Percentiles rank a stretch among this genome's conserved stretches.
Evolutionary conservation across 768 basidiomycete species (phyloP).

Genomic region (Lactifluus rugatus): DNA sequence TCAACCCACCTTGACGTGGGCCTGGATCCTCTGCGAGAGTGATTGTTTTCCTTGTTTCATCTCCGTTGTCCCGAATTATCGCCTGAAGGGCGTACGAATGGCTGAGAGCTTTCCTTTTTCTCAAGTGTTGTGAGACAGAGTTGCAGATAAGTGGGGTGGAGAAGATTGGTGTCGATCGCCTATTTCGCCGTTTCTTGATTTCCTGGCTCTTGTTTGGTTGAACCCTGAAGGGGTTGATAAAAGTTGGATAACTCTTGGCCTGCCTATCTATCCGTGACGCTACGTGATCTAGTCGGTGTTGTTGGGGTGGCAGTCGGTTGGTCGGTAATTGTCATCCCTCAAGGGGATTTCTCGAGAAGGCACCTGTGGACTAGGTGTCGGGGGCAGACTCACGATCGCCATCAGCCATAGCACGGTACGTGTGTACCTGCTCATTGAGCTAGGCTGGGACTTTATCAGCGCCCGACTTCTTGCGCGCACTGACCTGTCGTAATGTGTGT

Average conservation of each 20-base stretch:
- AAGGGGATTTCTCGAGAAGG: not conserved
- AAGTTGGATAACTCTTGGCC: not conserved
- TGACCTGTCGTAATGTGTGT: not conserved
- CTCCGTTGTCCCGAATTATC: not conserved
- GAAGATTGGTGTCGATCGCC: not conserved
- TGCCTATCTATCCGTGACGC: not conserved
- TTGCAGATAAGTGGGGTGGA: not conserved
- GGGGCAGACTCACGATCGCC: not conserved
- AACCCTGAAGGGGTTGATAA: slow-evolving; percentile 12
- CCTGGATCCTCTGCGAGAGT: not conserved
- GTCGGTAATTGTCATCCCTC: not conserved
- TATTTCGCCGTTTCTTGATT: not conserved
- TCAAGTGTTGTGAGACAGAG: not conserved
- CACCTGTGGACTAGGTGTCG: not conserved
- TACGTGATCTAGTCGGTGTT: not conserved
- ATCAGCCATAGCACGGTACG: not conserved
- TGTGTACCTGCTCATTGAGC: not conserved
- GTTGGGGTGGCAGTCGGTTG: not conserved
- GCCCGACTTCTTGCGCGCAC: not conserved
- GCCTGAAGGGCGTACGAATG: slow-evolving; percentile 2
- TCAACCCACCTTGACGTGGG: not conserved
- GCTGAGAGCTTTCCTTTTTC: not conserved
- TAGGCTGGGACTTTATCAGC: too few species aligned
- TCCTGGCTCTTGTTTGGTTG: not conserved
- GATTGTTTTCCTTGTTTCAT: not conserved